A percentile compares a stretch with the other conserved stretches of the same genome.
These are phyloP conservation scores for Aspergillus neoniger DNA, from an alignment of 2,329 filamentous ascomycete genomes.

Conservation along the genomic window DNA sequence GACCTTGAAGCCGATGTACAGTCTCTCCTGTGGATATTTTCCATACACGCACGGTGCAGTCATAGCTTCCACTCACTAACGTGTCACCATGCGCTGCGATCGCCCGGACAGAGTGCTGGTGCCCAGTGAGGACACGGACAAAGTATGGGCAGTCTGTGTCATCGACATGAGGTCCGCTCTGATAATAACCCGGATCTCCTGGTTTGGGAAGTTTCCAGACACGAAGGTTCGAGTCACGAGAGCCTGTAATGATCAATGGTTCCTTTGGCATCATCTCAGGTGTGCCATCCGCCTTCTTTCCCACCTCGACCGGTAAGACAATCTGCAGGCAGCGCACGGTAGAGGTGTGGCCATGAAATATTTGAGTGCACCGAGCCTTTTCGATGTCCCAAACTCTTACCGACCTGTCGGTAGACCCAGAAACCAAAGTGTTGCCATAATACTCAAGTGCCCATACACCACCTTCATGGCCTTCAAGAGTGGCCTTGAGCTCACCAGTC, in stretches of 20 bases:
- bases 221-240: conserved; percentile 86
- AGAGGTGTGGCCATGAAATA: conserved; percentile 96
- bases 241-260: conserved; percentile 95
- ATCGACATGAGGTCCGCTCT: conserved; percentile 71
- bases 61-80: conserved; percentile 95
- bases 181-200: conserved; percentile 74
- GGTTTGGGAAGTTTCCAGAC: conserved; percentile 91
- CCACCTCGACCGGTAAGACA: conserved; percentile 79
- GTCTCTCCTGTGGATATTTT: conserved; percentile 93
- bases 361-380: conserved; percentile 85
- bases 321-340: conserved; percentile 96
- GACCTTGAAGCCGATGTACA: conserved; percentile 79
- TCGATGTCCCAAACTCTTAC: conserved; percentile 99
- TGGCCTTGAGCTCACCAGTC: conserved; percentile 80
- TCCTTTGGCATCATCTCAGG: conserved; percentile 89
- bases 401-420: conserved; percentile 91
- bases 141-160: conserved; percentile 90
- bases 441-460: conserved; percentile 98
- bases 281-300: conserved; percentile 68
- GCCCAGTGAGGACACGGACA: conserved; percentile 79
- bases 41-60: conserved; percentile 94
- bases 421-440: conserved; percentile 90
- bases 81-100: conserved; percentile 95
- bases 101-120: conserved; percentile 90
- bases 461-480: conserved; percentile 89